Base-by-base conservation (phyloP, 129 eudicot species). In the Mikania micrantha region DNA sequence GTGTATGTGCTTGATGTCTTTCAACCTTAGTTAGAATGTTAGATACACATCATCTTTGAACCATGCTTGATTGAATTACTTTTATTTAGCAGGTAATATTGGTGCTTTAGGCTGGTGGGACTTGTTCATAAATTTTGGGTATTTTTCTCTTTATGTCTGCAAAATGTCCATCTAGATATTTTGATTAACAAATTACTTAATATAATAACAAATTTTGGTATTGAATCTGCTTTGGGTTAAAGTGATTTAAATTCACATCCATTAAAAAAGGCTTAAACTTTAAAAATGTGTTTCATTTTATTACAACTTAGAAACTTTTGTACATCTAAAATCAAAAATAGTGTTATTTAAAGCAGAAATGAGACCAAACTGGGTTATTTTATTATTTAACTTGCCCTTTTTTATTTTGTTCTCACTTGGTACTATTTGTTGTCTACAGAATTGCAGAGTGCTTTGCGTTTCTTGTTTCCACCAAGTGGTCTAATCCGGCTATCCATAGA, bases 21-120 rank as follows among this genome's bases (percentile, higher is more conserved):
- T n/a, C n/a, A n/a, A n/a, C n/a, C n/a, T n/a, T n/a, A n/a, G n/a
- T n/a, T n/a, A n/a, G n/a, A n/a, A n/a, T n/a, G n/a, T n/a, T n/a
- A n/a, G n/a, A n/a, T n/a, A n/a, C n/a, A n/a, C n/a, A n/a, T n/a
- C n/a, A n/a, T n/a, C n/a, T n/a, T n/a, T n/a, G n/a, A n/a, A 32
- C 42, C 72, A 7, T 74, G 47, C 32, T 61, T 58, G 61, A 39
- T 40, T 65, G 47, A 39, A 40, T 71, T 67, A 52, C 49, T 47
- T 66, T 19, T 59, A 48, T 80, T 70, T 72, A 83, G 83, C 87
- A 91, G 97, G 94, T 74, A 88, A 91, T 82, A 73, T 86, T 12
- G 86, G 78, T 40, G 88, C 93, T 59, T 83, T 88, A 60, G 93
- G 95, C 70, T 91, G 97, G 97, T 91, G 96, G 97, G 97, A 91